Percentiles rank a stretch among this genome's conserved stretches.
Conservation (phyloP, 176 grass and related monocot genomes). For the Carex pumila region DNA sequence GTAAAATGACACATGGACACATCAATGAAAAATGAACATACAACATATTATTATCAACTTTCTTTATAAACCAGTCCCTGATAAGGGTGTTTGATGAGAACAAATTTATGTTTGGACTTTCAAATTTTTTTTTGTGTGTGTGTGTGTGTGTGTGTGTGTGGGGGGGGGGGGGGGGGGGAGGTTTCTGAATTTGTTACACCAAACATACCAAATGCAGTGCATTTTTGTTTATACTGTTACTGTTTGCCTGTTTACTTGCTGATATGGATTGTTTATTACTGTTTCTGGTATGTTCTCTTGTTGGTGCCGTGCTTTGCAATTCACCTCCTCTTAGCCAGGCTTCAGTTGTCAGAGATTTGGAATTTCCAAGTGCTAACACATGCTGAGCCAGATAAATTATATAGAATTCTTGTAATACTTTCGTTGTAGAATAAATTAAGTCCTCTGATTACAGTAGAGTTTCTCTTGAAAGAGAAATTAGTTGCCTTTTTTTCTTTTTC, state of each 20-base stretch:
- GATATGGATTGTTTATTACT: slow-evolving; percentile 30
- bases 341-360: slow-evolving; percentile 48
- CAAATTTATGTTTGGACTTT: too few relatives aligned
- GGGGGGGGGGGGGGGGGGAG: too few relatives aligned
- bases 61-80: not conserved
- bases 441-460: not conserved
- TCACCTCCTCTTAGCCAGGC: slow-evolving; percentile 65
- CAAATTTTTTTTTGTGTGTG: not conserved
- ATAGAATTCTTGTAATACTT: slow-evolving; percentile 1
- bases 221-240: not conserved
- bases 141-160: too few relatives aligned
- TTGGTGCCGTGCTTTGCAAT: slow-evolving; percentile 37
- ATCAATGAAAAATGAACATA: not conserved
- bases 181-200: not conserved
- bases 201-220: not conserved
- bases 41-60: not conserved
- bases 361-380: slow-evolving; percentile 27
- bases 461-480: slow-evolving; percentile 7
- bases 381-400: not conserved
- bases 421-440: slow-evolving; percentile 10
- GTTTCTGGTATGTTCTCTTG: slow-evolving; percentile 35
- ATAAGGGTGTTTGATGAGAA: not conserved
- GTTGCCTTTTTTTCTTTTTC: too few relatives aligned
- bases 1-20: not conserved
- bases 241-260: not conserved